Percentiles rank a stretch among this genome's conserved stretches.
Conservation (phyloP, 2,329 filamentous ascomycete genomes). For the Ophiostoma tasmaniense region DNA sequence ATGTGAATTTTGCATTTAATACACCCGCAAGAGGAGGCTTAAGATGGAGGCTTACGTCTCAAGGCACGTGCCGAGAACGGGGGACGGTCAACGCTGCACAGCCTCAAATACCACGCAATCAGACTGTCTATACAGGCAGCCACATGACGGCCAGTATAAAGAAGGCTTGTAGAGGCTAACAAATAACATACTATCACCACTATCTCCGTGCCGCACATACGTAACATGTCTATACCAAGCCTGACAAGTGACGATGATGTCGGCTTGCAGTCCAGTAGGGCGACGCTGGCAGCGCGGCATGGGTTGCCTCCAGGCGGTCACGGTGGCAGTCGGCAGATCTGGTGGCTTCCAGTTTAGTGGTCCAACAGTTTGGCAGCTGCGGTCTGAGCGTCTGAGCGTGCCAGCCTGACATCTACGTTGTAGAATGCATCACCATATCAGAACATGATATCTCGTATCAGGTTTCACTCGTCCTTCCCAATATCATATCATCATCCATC, state of each 20-base stretch:
- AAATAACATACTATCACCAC: too few relatives aligned
- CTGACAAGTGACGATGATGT: background rate
- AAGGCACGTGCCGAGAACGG: background rate
- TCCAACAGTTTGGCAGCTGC: too few relatives aligned
- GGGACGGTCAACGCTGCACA: background rate
- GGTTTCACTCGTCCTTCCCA: too few relatives aligned
- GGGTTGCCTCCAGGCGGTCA: background rate
- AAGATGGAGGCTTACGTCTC: background rate
- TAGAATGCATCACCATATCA: background rate
- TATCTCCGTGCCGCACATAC: background rate
- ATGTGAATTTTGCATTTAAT: background rate
- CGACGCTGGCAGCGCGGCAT: background rate
- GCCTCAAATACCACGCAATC: constrained; percentile 5
- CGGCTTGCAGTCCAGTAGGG: background rate
- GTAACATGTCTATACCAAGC: background rate
- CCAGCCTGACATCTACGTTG: background rate
- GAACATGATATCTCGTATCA: background rate
- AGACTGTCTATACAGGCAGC: background rate
- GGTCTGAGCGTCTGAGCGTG: background rate
- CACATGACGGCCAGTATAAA: background rate
- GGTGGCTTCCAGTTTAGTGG: too few relatives aligned
- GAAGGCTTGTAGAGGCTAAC: background rate
- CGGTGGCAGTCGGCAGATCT: too few relatives aligned
- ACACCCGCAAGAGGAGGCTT: background rate
- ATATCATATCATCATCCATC: too few relatives aligned